Evolutionary conservation across 805 yeast species (phyloP).

Genomic region (Maudiozyma bulderi): DNA sequence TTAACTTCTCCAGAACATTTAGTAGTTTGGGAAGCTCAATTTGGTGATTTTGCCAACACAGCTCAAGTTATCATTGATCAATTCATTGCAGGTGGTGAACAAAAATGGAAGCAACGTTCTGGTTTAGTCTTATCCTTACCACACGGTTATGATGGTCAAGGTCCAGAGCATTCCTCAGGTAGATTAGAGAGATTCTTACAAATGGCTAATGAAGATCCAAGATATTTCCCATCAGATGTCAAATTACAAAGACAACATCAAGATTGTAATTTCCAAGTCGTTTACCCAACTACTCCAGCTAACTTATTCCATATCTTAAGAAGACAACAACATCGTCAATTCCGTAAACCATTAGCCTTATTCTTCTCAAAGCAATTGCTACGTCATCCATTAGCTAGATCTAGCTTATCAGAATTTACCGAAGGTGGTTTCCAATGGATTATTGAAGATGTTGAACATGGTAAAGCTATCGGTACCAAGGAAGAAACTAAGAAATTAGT

Average conservation of each 20-base stretch:
- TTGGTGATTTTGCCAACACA: slow-evolving; percentile 99
- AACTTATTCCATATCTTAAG: slow-evolving; percentile 92
- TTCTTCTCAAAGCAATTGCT: slow-evolving; percentile 89
- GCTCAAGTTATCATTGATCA: slow-evolving; percentile 97
- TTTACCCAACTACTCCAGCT: slow-evolving; percentile 96
- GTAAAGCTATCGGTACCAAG: slow-evolving; percentile 63
- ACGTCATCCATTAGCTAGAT: slow-evolving; percentile 97
- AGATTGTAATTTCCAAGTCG: slow-evolving; percentile 96
- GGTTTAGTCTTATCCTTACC: slow-evolving; percentile 93
- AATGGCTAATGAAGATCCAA: slow-evolving; percentile 91
- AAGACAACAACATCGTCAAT: slow-evolving; percentile 99
- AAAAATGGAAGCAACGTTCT: slow-evolving; percentile 98
- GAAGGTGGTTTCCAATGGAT: slow-evolving; percentile 93
- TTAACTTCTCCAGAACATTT: slow-evolving; percentile 94
- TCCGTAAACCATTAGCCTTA: slow-evolving; percentile 80
- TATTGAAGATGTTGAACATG: slow-evolving; percentile 84
- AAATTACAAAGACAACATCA: slow-evolving; percentile 95
- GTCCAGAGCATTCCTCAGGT: slow-evolving; percentile 98
- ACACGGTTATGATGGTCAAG: slow-evolving; percentile 99
- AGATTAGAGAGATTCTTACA: slow-evolving; percentile 95
- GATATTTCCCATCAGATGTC: slow-evolving; percentile 82
- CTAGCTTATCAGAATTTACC: slow-evolving; percentile 71
- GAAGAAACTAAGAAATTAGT: slow-evolving; percentile 83
- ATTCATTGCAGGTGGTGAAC: slow-evolving; percentile 92
- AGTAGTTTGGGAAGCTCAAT: slow-evolving; percentile 99